Conservation (phyloP, 2,329 filamentous ascomycete species). For the Fusarium longipes region DNA sequence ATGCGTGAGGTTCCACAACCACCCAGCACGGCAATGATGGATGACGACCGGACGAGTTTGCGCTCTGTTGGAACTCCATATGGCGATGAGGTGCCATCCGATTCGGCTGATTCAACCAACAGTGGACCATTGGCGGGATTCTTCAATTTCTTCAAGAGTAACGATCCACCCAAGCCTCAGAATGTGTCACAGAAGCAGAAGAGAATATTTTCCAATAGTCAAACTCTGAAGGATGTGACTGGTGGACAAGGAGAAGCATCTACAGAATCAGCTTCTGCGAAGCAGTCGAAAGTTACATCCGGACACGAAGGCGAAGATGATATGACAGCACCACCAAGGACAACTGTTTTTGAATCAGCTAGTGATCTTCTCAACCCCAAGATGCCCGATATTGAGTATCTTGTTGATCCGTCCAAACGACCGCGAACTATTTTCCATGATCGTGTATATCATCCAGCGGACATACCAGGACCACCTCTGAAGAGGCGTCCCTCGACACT, state of each 20-base stretch:
- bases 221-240: conserved; percentile 66
- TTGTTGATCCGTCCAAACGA: conserved; percentile 84
- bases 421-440: conserved; percentile 96
- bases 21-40: conserved; percentile 69
- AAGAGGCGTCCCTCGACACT: conserved; percentile 63
- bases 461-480: conserved; percentile 85
- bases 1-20: conserved; percentile 77
- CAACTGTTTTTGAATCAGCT: conserved; percentile 94
- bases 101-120: conserved; percentile 50
- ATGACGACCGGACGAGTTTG: conserved; percentile 73
- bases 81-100: conserved; percentile 41
- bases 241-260: conserved; percentile 9
- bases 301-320: conserved; percentile 62
- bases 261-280: conserved; percentile 19
- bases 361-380: conserved; percentile 93
- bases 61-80: conserved; percentile 56
- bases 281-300: conserved; percentile 57
- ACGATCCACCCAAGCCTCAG: conserved; percentile 61
- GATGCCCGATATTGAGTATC: conserved; percentile 81
- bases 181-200: conserved; percentile 68
- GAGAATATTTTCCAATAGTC: conserved; percentile 80
- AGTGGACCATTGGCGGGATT: conserved; percentile 69
- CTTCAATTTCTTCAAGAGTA: conserved; percentile 78
- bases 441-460: conserved; percentile 90
- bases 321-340: conserved; percentile 81